These are phyloP conservation scores for Pichia cactophila DNA, from an alignment of 1,139 yeast genomes.

Conservation along the genomic window DNA sequence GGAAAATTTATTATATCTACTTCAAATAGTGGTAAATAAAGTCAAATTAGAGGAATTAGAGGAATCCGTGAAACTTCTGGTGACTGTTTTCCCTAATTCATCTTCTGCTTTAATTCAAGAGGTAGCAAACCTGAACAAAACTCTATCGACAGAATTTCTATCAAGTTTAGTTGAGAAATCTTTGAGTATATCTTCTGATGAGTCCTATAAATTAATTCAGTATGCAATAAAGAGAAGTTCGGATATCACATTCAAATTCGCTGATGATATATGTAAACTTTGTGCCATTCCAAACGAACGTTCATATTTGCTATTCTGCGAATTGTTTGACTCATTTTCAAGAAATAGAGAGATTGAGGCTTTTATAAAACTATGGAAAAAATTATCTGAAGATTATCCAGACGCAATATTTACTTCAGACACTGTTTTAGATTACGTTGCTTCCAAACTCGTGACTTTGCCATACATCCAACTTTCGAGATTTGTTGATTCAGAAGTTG, in stretches of 20 bases:
- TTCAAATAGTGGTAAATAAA: conserved; percentile 16
- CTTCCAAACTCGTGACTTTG: conserved; percentile 35
- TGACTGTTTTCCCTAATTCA: conserved; percentile 14
- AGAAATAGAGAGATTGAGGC: conserved; percentile 52
- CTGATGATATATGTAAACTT: conserved; percentile 15
- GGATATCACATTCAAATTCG: conserved; percentile 22
- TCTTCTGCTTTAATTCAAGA: conserved; percentile 17
- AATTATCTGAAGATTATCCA: conserved; percentile 27
- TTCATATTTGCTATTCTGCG: conserved; percentile 27
- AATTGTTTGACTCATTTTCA: conserved; percentile 41
- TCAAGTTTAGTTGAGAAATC: conserved; percentile 19
- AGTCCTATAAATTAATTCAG: conserved; percentile 12
- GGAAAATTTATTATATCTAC: conserved; percentile 12
- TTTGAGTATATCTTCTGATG: conserved; percentile 2
- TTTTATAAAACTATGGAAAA: conserved; percentile 45
- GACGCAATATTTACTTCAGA: conserved; percentile 21
- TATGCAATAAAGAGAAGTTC: conserved; percentile 21
- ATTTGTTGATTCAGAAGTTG: conserved; percentile 23
- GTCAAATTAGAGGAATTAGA: conserved; percentile 18
- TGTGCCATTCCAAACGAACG: conserved; percentile 7
- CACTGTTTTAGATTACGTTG: conserved; percentile 32
- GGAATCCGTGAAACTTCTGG: conserved; percentile 15
- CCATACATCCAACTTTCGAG: conserved; percentile 40
- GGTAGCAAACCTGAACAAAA: conserved; percentile 21
- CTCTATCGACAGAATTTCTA: conserved; percentile 22